A percentile compares a stretch with the other conserved stretches of the same genome.
Conservation (phyloP, 164 flowering plant genomes). For the Brasenia schreberi region DNA sequence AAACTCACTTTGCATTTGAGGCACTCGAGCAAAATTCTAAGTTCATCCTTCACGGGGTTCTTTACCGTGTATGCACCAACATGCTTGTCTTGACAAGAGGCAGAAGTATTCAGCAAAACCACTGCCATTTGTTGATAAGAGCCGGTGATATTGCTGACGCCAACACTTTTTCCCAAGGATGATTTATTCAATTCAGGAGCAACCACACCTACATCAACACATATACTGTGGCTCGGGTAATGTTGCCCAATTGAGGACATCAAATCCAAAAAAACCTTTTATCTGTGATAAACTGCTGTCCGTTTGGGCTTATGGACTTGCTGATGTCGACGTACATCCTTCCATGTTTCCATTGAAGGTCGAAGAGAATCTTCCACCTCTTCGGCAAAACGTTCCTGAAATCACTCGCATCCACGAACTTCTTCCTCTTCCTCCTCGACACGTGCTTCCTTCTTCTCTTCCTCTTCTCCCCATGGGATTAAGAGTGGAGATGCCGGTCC, state of each 20-base stretch:
- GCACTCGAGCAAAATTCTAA: constrained; percentile 59
- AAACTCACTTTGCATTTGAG: constrained; percentile 55
- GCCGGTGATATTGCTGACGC: background rate
- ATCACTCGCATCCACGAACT: constrained; percentile 51
- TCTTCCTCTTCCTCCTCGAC: constrained; percentile 64
- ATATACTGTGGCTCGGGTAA: constrained; percentile 11
- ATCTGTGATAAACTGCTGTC: constrained; percentile 60
- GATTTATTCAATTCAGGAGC: constrained; percentile 7
- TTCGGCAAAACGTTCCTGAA: constrained; percentile 48
- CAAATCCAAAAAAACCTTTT: constrained; percentile 66
- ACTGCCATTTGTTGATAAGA: background rate
- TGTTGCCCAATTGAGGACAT: constrained; percentile 28
- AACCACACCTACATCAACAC: constrained; percentile 8
- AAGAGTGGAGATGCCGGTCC: no score
- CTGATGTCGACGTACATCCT: constrained; percentile 39
- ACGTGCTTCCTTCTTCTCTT: constrained; percentile 4
- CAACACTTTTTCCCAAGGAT: constrained; percentile 11
- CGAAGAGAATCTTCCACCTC: constrained; percentile 74
- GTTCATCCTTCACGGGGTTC: constrained; percentile 34
- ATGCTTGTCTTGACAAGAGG: constrained; percentile 14
- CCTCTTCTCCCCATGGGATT: no score
- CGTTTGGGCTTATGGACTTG: constrained; percentile 73
- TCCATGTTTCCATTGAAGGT: constrained; percentile 42
- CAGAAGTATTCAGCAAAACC: constrained; percentile 6
- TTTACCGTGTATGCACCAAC: constrained; percentile 9